phyloP scores from a whole-genome alignment of 805 yeast species.

The Phaffomyces opuntiae region DNA sequence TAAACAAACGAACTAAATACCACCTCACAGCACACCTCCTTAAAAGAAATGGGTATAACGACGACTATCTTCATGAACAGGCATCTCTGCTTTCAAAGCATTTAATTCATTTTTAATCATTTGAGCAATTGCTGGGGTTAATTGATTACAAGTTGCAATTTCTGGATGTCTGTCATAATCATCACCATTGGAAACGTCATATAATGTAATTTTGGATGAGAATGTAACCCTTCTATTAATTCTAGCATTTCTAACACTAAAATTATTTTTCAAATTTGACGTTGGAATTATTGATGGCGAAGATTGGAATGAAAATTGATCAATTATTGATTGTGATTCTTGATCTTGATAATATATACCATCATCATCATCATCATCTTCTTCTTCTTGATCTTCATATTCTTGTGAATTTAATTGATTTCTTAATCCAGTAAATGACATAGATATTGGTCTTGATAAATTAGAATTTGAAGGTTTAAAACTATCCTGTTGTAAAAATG shows the following conservation, averaged over 20 bases:
- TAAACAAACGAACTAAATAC: not conserved
- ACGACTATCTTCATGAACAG: conserved; percentile 68
- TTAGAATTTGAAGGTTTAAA: conserved; percentile 8
- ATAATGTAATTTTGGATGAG: conserved; percentile 75
- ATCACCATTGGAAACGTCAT: conserved; percentile 73
- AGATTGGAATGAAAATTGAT: conserved; percentile 24
- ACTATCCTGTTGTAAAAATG: conserved; percentile 17
- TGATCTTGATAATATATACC: no score
- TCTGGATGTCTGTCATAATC: conserved; percentile 95
- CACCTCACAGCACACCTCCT: not conserved
- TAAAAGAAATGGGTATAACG: conserved; percentile 80
- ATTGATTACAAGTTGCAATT: conserved; percentile 82
- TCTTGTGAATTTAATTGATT: not conserved
- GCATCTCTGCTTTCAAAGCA: conserved; percentile 72
- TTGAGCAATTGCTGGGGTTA: conserved; percentile 83
- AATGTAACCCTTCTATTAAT: conserved; percentile 41
- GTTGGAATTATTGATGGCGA: not conserved
- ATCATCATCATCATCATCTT: not conserved
- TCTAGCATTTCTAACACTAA: not conserved
- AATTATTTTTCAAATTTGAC: no score
- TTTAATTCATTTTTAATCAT: conserved; percentile 82
- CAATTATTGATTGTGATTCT: conserved; percentile 12
- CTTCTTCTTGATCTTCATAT: not conserved
- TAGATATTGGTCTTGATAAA: conserved; percentile 29
- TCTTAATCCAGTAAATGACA: conserved; percentile 52